Evolutionary conservation across 305 asterid species (phyloP), one percentile per base, ranked within the genome.

Genomic region (Euphrasia arctica): DNA sequence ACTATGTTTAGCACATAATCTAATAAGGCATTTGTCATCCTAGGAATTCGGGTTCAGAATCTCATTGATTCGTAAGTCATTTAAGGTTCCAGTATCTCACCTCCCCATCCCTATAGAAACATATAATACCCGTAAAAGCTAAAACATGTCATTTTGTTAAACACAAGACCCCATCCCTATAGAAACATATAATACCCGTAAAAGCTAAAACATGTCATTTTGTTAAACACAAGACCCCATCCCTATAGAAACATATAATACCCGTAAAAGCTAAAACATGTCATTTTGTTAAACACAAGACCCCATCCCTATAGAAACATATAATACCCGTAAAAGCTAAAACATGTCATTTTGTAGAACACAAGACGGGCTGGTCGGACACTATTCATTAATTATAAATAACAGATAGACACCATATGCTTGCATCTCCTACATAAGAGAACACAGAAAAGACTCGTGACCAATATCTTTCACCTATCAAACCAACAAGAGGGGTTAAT

Each of bases 361-460:
- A 34, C 8, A 0, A 34, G 42, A 34, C 42, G 8, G 42, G 42
- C 6, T 5, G 42, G 42, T 34, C 2, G 42, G 7, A 34, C 7
- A 34, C 7, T 7, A 34, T 34, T 34, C 42, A 34, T 34, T 34
- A 5, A 34, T 34, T 34, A 5, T 34, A 34, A 34, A 34, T 34
- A 34, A 34, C 1, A 34, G 1, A 34, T 15, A n/a, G 43, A 62
- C 11, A 41, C 22, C 54, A 49, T 49, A 14, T 49, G 47, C 10
- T 25, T 52, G 27, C 64, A 71, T 39, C 63, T 55, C 50, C 48
- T 25, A 49, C 27, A 15, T 15, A 27, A 55, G 18, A 60, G 28
- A 62, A 42, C 14, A 32, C 32, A 41, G 27, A 25, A 25, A 25
- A 25, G 27, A 25, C 27, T 39, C 41, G 22, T 54, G 28, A 6